Base-by-base conservation (phyloP, 257 asterid genomes). In the Petrea volubilis region DNA sequence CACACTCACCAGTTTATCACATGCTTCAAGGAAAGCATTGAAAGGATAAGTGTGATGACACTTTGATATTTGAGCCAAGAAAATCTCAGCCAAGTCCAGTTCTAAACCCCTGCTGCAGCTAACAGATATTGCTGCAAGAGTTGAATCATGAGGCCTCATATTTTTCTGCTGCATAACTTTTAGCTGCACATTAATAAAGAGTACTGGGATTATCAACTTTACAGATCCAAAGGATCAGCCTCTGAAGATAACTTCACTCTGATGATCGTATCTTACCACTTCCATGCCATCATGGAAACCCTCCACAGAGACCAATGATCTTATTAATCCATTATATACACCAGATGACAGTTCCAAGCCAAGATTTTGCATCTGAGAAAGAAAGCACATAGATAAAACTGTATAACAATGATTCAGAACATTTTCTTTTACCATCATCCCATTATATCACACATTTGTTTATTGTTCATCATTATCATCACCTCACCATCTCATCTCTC, bases 21-120 rank as follows among this genome's bases (percentile, higher is more conserved):
- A 93, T 83, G 97, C 98, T 89, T 83, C 77, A 47, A 93, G 87
- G 64, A 82, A 79, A 72, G 87, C 83, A 80, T 93, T 91, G 85
- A 72, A 87, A 79, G 90, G 86, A 75, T 59, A 68, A 77, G 86
- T 64, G 64, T 63, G 40, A 61, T 55, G 72, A 73, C 73, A 47
- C 59, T 70, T 41, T 33, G 92, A 84, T 28, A 89, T 81, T 79
- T 80, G 89, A 71, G 83, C 76, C 75, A 93, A 77, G 38, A 85
- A 83, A 40, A 60, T 74, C 83, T 87, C 93, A 52, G 98, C 97
- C 75, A 86, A 79, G 82, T 93, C 87, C 75, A 90, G 88, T 71
- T 88, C 82, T 72, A 82, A 82, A 61, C 75, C 86, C 76, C 82
- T 80, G 81, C 97, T 81, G 83, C 96, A 93, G 85, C 93, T 78